phyloP scores from a whole-genome alignment of 768 basidiomycete genomes.

The Boletus eberwhitei region DNA sequence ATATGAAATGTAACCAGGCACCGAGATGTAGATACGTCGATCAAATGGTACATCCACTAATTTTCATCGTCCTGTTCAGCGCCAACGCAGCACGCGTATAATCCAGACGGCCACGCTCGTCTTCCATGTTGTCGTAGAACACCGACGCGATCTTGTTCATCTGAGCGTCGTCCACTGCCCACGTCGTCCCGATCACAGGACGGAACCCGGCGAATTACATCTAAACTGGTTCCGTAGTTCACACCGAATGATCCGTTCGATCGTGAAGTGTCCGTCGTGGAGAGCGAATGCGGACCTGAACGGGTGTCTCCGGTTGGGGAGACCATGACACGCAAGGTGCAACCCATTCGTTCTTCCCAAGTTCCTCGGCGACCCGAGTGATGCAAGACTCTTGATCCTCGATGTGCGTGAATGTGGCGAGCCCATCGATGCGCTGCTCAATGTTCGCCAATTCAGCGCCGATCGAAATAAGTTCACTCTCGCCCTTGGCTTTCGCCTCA shows the following conservation, averaged over 20 bases:
- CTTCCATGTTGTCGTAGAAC: conserved; percentile 11
- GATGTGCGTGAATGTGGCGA: too few relatives aligned
- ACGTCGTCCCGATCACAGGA: conserved; percentile 7
- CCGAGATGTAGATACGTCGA: conserved; percentile 8
- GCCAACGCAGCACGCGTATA: conserved; percentile 6
- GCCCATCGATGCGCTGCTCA: too few relatives aligned
- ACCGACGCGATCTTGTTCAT: neutral
- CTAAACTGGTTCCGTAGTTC: neutral
- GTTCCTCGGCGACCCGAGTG: too few relatives aligned
- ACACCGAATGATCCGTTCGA: conserved; percentile 2
- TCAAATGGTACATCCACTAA: neutral
- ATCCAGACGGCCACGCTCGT: neutral
- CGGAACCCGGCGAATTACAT: conserved; percentile 11
- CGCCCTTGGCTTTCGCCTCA: too few relatives aligned
- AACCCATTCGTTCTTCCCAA: too few relatives aligned
- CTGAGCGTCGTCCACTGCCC: conserved; percentile 5
- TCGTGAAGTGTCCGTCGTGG: neutral
- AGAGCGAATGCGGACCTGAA: conserved; percentile 5
- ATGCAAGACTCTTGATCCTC: too few relatives aligned
- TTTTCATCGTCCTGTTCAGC: conserved; percentile 5
- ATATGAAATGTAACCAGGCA: too few relatives aligned
- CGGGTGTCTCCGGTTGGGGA: too few relatives aligned
- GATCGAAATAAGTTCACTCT: too few relatives aligned
- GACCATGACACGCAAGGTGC: too few relatives aligned
- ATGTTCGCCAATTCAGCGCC: too few relatives aligned